Conservation (phyloP, 169 alveolate genomes). For the Cryptosporidium muris region DNA sequence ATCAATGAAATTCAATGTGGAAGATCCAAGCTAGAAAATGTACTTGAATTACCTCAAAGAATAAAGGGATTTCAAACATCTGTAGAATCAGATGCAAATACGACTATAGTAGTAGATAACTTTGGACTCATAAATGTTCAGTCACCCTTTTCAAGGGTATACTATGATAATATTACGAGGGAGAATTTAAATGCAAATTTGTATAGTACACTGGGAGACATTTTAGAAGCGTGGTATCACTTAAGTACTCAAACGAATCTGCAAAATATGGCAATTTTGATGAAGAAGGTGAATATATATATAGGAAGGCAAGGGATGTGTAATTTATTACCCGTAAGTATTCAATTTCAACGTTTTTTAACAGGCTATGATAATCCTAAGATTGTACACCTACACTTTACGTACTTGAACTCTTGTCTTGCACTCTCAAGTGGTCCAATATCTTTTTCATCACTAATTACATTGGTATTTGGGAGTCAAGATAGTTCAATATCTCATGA, state of each 20-base stretch:
- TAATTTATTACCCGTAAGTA: neutral
- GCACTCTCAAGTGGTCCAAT: slow-evolving; percentile 16
- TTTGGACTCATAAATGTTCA: too few relatives aligned
- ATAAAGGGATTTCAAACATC: too few relatives aligned
- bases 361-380: slow-evolving; percentile 24
- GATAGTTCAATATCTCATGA: slow-evolving; percentile 13
- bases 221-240: neutral
- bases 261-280: neutral
- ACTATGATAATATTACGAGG: too few relatives aligned
- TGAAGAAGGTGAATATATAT: neutral
- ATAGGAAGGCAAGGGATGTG: slow-evolving; percentile 2
- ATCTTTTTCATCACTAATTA: slow-evolving; percentile 3
- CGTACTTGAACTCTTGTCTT: slow-evolving; percentile 4
- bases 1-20: too few relatives aligned
- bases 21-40: too few relatives aligned
- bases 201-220: too few relatives aligned
- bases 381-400: slow-evolving; percentile 19
- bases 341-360: slow-evolving; percentile 15
- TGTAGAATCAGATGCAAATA: too few relatives aligned
- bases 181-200: too few relatives aligned
- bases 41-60: too few relatives aligned
- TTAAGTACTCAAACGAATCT: slow-evolving; percentile 6
- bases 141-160: too few relatives aligned
- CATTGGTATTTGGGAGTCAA: slow-evolving; percentile 22
- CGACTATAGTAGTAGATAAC: too few relatives aligned